phyloP scores from a whole-genome alignment of 2,329 filamentous ascomycete genomes.

The Trichoderma gracile region DNA sequence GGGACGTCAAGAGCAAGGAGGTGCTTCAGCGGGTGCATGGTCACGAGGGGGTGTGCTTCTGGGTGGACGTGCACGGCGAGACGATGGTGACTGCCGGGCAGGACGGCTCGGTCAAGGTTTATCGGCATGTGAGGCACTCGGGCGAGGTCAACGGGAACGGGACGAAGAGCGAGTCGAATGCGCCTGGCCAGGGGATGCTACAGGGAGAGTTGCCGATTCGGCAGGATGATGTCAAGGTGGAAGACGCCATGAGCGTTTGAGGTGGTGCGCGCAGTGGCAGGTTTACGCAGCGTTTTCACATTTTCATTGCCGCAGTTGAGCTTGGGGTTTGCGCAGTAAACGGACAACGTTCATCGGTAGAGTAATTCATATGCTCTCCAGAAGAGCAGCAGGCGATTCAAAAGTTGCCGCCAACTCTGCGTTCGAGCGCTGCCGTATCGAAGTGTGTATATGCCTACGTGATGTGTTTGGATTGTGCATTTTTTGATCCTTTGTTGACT shows the following conservation, averaged over 20 bases:
- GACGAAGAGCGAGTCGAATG: background rate
- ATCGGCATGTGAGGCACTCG: slow-evolving; percentile 38
- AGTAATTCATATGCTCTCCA: background rate
- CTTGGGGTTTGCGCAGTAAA: background rate
- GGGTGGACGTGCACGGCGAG: slow-evolving; percentile 61
- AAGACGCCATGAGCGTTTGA: slow-evolving; percentile 31
- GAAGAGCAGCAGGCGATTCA: background rate
- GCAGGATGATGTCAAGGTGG: slow-evolving; percentile 44
- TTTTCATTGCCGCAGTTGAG: background rate
- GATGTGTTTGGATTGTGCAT: no score
- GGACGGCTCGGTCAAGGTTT: slow-evolving; percentile 55
- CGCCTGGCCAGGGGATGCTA: slow-evolving; percentile 56
- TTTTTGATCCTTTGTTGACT: background rate
- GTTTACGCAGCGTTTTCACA: background rate
- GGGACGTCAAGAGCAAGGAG: slow-evolving; percentile 87
- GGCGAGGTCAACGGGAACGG: slow-evolving; percentile 29
- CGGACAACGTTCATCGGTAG: background rate
- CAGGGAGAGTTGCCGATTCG: slow-evolving; percentile 52
- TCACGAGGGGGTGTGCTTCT: slow-evolving; percentile 62
- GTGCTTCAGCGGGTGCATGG: slow-evolving; percentile 66
- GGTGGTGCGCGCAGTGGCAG: no score
- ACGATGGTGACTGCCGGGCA: slow-evolving; percentile 60
- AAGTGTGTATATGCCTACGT: accelerated
- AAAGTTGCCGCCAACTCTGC: background rate
- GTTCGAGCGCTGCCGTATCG: background rate